Evolutionary conservation across 2,329 filamentous ascomycete species (phyloP), one percentile per base, ranked within the genome.

Genomic region (Calonectria honghensis): DNA sequence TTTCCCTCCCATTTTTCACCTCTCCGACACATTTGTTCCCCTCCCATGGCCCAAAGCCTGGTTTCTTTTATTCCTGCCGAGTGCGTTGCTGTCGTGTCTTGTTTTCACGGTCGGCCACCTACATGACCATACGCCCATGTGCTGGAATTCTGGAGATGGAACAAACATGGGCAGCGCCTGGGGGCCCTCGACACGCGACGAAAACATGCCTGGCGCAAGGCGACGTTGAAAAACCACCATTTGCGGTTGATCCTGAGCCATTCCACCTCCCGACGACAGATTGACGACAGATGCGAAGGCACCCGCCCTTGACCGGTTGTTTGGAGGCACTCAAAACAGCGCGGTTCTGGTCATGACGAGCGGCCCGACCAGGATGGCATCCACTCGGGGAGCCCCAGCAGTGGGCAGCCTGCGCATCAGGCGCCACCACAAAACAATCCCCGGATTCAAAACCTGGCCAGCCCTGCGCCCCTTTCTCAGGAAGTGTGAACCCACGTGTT

Each of bases 381-480:
- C 80, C 80, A 81, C 80, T 77, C 73, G 77, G 78, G 79, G 81
- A 81, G 78, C 80, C 78, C 79, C 80, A 81, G 80, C 78, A 80
- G 80, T 79, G 80, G 78, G 78, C 79, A 81, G 75, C 79, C 78
- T 76, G 52, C 39, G 79, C 79, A 81, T 79, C 76, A 79, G 78
- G 79, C 80, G 79, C 80, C 80, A 81, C 80, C 78, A 74, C 78
- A 79, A 74, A 76, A 74, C 76, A 78, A 80, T 79, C 78, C 78
- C 79, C 77, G 72, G 79, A 77, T 76, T 80, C 76, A 79, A 48
- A 80, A 80, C 74, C 78, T 75, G 69, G 77, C 76, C 77, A 76
- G 75, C 78, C 78, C 76, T 79, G 78, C 74, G 75, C 77, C 77
- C 72, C 76, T 76, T 75, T 73, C 67, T 50, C 48, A 54, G 68